These are phyloP conservation scores for Solanum aculeatissimum DNA, from an alignment of 305 asterid species.

Conservation along the genomic window DNA sequence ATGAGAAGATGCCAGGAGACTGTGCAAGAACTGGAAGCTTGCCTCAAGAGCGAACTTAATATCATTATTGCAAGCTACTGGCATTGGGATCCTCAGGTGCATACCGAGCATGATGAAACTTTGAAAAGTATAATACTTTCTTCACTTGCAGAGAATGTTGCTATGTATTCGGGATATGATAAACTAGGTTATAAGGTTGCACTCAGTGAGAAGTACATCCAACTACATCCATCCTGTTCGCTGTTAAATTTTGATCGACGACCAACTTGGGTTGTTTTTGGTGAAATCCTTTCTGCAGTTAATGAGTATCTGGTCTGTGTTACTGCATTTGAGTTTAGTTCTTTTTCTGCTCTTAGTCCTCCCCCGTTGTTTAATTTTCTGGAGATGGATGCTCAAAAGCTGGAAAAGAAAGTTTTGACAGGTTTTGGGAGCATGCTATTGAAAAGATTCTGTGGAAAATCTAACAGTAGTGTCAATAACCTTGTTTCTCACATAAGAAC, in stretches of 20 bases:
- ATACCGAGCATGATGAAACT: constrained; percentile 35
- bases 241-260: constrained; percentile 58
- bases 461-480: constrained; percentile 27
- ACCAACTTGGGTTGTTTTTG: constrained; percentile 83
- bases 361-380: constrained; percentile 51
- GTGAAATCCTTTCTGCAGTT: constrained; percentile 59
- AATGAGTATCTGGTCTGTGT: constrained; percentile 74
- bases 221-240: constrained; percentile 87
- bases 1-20: constrained; percentile 82
- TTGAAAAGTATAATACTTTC: constrained; percentile 58
- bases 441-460: constrained; percentile 78
- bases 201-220: constrained; percentile 52
- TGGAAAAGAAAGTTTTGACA: constrained; percentile 46
- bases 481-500: constrained; percentile 53
- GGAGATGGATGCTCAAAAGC: constrained; percentile 40
- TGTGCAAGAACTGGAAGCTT: constrained; percentile 53
- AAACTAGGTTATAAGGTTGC: constrained; percentile 89
- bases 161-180: constrained; percentile 88
- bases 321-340: constrained; percentile 47
- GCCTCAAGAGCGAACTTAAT: constrained; percentile 56
- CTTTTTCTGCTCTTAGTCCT: constrained; percentile 45
- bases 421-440: constrained; percentile 51
- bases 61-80: constrained; percentile 67
- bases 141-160: constrained; percentile 76
- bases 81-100: constrained; percentile 55